Conservation (phyloP, 2,329 filamentous ascomycete species). For the Allantophomopsis lycopodina region DNA sequence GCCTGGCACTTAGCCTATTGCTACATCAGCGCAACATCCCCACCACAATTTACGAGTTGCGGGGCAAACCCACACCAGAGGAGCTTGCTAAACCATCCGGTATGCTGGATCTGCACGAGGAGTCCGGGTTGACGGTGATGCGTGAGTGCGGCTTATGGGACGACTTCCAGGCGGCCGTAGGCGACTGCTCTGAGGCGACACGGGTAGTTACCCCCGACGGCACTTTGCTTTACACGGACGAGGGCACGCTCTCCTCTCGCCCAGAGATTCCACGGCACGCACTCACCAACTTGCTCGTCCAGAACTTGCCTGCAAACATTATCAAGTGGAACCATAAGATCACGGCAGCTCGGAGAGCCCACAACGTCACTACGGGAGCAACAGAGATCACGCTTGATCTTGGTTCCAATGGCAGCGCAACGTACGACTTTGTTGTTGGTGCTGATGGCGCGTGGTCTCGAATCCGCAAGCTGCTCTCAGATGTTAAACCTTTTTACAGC, state of each 20-base stretch:
- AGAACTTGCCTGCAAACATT: constrained; percentile 1
- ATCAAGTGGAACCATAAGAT: constrained; percentile 5
- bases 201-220: constrained; percentile 24
- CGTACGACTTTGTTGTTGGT: constrained; percentile 23
- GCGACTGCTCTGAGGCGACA: constrained; percentile 9
- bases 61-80: constrained; percentile 11
- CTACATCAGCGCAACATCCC: constrained; percentile 12
- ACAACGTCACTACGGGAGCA: background rate
- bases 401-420: background rate
- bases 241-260: constrained; percentile 5
- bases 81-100: constrained; percentile 20
- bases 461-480: constrained; percentile 16
- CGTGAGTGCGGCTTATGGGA: constrained; percentile 28
- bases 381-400: constrained; percentile 3
- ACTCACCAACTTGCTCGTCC: constrained; percentile 5
- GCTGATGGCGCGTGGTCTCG: constrained; percentile 24
- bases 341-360: background rate
- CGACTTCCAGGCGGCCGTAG: constrained; percentile 24
- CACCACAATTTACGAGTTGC: constrained; percentile 8
- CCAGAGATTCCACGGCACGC: constrained; percentile 8
- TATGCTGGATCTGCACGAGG: constrained; percentile 33
- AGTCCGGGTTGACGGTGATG: constrained; percentile 29
- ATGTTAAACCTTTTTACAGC: constrained; percentile 21
- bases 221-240: constrained; percentile 19
- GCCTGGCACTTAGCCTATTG: constrained; percentile 1